A percentile compares a stretch with the other conserved stretches of the same genome.
Evolutionary conservation across 2,329 filamentous ascomycete genomes (phyloP).

Genomic region (Xylaria sp.): DNA sequence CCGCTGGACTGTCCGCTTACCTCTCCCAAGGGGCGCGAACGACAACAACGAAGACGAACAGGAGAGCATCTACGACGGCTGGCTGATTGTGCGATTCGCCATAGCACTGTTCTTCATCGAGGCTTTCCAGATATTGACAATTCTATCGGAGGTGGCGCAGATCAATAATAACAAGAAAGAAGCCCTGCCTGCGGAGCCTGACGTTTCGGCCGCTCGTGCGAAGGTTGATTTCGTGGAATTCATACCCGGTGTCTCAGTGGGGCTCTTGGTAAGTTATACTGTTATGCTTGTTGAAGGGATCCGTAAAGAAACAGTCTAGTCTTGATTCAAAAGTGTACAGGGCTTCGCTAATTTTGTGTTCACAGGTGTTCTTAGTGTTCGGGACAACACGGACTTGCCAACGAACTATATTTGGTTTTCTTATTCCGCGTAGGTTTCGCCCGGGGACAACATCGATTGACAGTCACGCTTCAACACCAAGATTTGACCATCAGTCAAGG

Average conservation of each 20-base stretch:
- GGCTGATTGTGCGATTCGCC: slow-evolving; percentile 52
- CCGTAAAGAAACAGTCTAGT: too few relatives aligned
- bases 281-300: not conserved
- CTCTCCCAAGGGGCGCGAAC: slow-evolving; percentile 41
- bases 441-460: not conserved
- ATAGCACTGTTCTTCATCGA: slow-evolving; percentile 52
- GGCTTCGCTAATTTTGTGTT: slow-evolving; percentile 16
- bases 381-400: slow-evolving; percentile 42
- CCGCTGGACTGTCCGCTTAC: slow-evolving; percentile 44
- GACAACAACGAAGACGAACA: slow-evolving; percentile 20
- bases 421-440: slow-evolving; percentile 39
- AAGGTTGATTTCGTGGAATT: slow-evolving; percentile 50
- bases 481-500: not conserved
- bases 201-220: slow-evolving; percentile 45
- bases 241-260: slow-evolving; percentile 44
- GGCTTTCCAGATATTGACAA: slow-evolving; percentile 49
- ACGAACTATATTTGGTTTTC: slow-evolving; percentile 34
- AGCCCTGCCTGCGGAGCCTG: slow-evolving; percentile 42
- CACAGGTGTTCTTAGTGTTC: slow-evolving; percentile 42
- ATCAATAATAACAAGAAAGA: slow-evolving; percentile 42
- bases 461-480: not conserved
- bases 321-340: not conserved
- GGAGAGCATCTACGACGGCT: slow-evolving; percentile 52
- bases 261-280: slow-evolving; percentile 41
- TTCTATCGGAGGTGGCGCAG: slow-evolving; percentile 48